These are phyloP conservation scores for Hypomyces rosellus DNA, from an alignment of 2,329 filamentous ascomycete species.

Conservation along the genomic window DNA sequence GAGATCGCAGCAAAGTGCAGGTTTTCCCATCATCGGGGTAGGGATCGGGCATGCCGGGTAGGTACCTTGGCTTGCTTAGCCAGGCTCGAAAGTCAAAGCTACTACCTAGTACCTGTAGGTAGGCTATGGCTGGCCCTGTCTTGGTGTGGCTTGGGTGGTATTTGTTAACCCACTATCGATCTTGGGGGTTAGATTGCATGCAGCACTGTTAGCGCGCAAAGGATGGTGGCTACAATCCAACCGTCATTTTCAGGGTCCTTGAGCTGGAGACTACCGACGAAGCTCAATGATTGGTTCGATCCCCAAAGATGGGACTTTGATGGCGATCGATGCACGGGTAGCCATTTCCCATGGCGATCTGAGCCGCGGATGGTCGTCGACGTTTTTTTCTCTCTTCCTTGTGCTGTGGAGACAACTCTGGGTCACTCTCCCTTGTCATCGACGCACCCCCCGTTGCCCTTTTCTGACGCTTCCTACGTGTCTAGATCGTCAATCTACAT, in stretches of 20 bases:
- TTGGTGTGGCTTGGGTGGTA: too few species aligned
- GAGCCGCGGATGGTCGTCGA: not conserved
- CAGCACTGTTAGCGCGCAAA: not conserved
- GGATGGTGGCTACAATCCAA: not conserved
- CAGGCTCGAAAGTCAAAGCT: not conserved
- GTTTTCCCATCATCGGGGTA: conserved; percentile 4
- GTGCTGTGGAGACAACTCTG: too few species aligned
- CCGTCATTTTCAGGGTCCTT: too few species aligned
- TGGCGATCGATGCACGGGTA: conserved; percentile 7
- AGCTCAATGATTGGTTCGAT: conserved; percentile 10
- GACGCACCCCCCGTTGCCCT: too few species aligned
- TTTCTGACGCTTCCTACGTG: too few species aligned
- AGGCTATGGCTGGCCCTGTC: not conserved
- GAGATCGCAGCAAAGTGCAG: conserved; percentile 5
- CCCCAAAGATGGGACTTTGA: not conserved
- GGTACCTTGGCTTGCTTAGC: too few species aligned
- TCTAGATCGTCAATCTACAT: too few species aligned
- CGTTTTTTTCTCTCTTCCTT: too few species aligned
- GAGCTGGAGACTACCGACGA: not conserved
- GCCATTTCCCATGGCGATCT: conserved; percentile 3
- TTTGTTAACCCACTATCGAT: conserved; percentile 7
- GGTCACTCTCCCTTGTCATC: too few species aligned
- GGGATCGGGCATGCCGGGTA: too few species aligned
- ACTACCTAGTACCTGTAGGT: too few species aligned
- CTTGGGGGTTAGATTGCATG: not conserved